Evolutionary conservation across 2,329 filamentous ascomycete genomes (phyloP).

Genomic region (Magnaporthiopsis incrustans): DNA sequence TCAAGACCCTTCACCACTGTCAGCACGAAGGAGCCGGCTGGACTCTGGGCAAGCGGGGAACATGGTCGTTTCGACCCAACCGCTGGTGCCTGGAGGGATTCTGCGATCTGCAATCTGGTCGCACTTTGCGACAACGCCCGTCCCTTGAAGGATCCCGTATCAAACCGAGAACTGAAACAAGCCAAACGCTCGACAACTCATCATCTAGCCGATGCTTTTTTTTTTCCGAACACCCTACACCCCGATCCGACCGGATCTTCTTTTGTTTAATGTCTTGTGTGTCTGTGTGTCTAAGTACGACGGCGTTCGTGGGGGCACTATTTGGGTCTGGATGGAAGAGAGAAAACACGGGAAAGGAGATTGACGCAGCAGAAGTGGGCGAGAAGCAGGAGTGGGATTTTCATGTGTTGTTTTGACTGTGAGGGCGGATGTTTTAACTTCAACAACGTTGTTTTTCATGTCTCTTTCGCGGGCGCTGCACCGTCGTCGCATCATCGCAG

Average conservation of each 20-base stretch:
- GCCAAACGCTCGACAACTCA: neutral
- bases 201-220: neutral
- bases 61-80: neutral
- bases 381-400: neutral
- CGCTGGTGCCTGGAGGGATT: neutral
- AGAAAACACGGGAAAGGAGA: neutral
- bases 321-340: neutral
- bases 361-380: neutral
- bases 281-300: neutral
- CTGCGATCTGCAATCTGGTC: neutral
- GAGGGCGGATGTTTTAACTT: neutral
- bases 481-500: neutral
- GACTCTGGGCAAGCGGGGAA: neutral
- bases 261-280: neutral
- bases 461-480: neutral
- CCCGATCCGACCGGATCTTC: neutral
- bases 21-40: neutral
- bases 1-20: neutral
- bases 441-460: neutral
- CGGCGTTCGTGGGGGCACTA: neutral
- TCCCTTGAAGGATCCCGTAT: neutral
- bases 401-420: neutral
- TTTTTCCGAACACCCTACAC: neutral
- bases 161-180: neutral
- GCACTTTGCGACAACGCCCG: neutral